Evolutionary conservation across 2,329 filamentous ascomycete species (phyloP), one percentile per base, ranked within the genome.

Genomic region (Fusarium torulosum): DNA sequence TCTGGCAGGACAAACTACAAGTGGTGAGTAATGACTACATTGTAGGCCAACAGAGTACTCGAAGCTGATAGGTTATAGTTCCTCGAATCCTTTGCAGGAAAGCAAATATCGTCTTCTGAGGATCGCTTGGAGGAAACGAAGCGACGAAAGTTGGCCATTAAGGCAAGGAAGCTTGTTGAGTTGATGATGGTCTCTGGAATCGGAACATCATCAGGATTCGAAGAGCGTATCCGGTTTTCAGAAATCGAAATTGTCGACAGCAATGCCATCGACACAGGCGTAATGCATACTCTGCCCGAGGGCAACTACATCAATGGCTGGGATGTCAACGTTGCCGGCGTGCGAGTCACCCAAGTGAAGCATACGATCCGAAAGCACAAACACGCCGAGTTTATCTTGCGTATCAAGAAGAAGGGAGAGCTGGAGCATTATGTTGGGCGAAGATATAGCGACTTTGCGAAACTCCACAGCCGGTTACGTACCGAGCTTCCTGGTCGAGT

Each of bases 131-230:
- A 99, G 80, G 94, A 97, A 79, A 98, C 96, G 11, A 99, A 99
- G 83, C 88, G 96, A 59, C 87, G 90, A 69, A 99, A 99, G 79
- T 82, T 99, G 68, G 95, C 96, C 5, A 85, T 90, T 72, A 99
- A 99, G 85, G 93, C 92, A 46, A 91, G 96, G 78, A 99, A 99
- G 82, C 83, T 99, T 59, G 93, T 99, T 13, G 96, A 99, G 83
- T 84, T 99, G 63, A 99, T 99, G 96, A 97, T 99, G 94, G 96
- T 99, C 10, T 98, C 95, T 9, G 96, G 96, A 37, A 91, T 99
- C 59, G 93, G 92, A 33, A 99, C 96, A 1, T 94, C 96, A 6
- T 97, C 94, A 6, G 96, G 96, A 3, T 99, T 98, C 77, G 96
- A 99, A 79, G 96, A 99, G 82, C 89, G 96, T 59, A 97, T 99